Conservation (phyloP, 345 rosid genomes). For the Brassica rapa region DNA sequence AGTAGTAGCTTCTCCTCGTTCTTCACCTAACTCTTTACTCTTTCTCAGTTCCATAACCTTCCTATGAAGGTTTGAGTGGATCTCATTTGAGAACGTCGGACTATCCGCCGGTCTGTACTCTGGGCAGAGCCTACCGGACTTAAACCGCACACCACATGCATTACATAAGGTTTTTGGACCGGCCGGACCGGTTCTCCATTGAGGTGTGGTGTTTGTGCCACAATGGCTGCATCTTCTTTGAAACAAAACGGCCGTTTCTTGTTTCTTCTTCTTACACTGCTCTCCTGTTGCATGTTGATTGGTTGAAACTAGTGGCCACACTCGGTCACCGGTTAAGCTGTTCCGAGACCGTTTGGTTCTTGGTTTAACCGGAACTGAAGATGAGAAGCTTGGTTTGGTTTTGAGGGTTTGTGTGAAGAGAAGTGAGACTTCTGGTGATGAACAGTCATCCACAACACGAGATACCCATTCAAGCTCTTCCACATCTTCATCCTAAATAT, state of each 20-base stretch:
- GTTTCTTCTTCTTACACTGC: slow-evolving; percentile 38
- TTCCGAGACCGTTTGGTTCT: slow-evolving; percentile 54
- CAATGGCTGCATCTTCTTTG: slow-evolving; percentile 89
- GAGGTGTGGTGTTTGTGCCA: slow-evolving; percentile 90
- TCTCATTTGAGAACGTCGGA: slow-evolving; percentile 77
- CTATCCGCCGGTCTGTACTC: slow-evolving; percentile 98
- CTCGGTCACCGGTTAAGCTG: slow-evolving; percentile 63
- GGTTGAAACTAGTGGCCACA: slow-evolving; percentile 50
- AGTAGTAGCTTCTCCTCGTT: slow-evolving; percentile 32
- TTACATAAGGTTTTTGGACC: slow-evolving; percentile 99
- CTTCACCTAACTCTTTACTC: slow-evolving; percentile 44
- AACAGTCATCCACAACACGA: slow-evolving; percentile 80
- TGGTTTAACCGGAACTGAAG: slow-evolving; percentile 60
- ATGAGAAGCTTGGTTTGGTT: slow-evolving; percentile 48
- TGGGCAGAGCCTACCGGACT: slow-evolving; percentile 92
- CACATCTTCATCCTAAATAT: slow-evolving; percentile 76
- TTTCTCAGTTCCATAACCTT: slow-evolving; percentile 86
- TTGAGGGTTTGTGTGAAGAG: slow-evolving; percentile 48
- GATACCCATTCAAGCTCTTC: slow-evolving; percentile 95
- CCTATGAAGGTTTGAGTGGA: slow-evolving; percentile 94
- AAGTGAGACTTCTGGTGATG: slow-evolving; percentile 72
- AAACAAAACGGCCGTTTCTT: slow-evolving; percentile 42
- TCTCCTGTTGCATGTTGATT: slow-evolving; percentile 34
- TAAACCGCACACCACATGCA: slow-evolving; percentile 94
- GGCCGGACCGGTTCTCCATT: slow-evolving; percentile 97